Base-by-base conservation (phyloP, 805 yeast species). In the Saccharomycopsis fodiens region DNA sequence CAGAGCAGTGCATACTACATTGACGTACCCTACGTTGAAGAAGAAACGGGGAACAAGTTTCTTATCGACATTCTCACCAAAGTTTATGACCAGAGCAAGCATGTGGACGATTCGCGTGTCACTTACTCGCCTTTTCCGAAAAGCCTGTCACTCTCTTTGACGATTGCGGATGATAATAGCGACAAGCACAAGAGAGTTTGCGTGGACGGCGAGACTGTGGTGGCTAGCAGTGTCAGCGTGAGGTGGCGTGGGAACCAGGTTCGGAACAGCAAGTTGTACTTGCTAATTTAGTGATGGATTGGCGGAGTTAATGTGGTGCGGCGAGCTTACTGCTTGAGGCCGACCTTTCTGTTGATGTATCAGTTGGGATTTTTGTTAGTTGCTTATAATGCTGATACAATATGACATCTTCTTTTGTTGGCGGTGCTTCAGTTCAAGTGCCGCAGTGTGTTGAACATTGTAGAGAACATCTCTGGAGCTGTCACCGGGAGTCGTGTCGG, bases 151-250 rank as follows among this genome's bases (percentile, higher is more conserved):
- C 20, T 15, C 36, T 15, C 10, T 10, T 10, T 32, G 10, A 32
- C 20, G 20, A 10, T 32, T 32, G 5, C 17, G 5, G 15, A 7
- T 10, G 12, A 10, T 19, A 7, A 56, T 55, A 10, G 10, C 4
- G 15, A 2, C 2, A 36, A 17, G 5, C 30, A 21, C 2, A 55
- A 64, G n/a, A 63, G 87, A 29, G 70, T 81, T 58, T 83, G 91
- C 55, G 56, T 83, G 10, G 93, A 83, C 59, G 93, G 93, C 0
- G 62, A 72, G 16, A 78, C 76, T 1, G 56, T 73, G n/a, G 42
- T 49, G 3, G 7, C 42, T 13, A 36, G 10, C 17, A 27, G 31
- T 13, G 35, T 29, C n/a, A 22, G 20, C 6, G 20, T 40, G 19
- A 25, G 6, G 10, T 25, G 10, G 6, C 10, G 10, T 6, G 29